Evolutionary conservation across 768 basidiomycete genomes (phyloP).

Genomic region (Amylocystis lapponica): DNA sequence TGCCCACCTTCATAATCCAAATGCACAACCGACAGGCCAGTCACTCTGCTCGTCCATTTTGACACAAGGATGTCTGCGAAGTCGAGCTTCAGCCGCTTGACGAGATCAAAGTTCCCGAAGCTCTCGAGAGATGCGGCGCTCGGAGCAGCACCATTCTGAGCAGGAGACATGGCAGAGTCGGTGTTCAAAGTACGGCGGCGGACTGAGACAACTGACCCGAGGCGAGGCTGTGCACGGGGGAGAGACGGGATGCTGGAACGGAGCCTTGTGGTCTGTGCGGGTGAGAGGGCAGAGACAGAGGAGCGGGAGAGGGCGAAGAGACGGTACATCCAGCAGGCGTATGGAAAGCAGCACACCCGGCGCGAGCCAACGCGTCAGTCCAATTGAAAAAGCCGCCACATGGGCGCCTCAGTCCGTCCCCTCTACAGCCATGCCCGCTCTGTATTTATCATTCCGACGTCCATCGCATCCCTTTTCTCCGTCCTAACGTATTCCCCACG

Average conservation of each 20-base stretch:
- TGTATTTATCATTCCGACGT: too few species aligned
- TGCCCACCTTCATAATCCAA: conserved; percentile 79
- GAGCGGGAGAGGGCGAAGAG: conserved; percentile 1
- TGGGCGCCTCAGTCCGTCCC: too few species aligned
- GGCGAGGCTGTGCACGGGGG: conserved; percentile 3
- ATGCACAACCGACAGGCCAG: conserved; percentile 87
- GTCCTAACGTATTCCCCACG: too few species aligned
- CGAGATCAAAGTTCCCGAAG: conserved; percentile 79
- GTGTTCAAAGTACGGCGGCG: conserved; percentile 3
- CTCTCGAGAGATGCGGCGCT: conserved; percentile 1
- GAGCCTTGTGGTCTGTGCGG: background rate
- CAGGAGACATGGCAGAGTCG: conserved; percentile 13
- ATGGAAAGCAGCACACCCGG: too few species aligned
- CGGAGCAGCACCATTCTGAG: conserved; percentile 2
- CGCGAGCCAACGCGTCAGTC: too few species aligned
- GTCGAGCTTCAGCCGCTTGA: conserved; percentile 69
- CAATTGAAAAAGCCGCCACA: too few species aligned
- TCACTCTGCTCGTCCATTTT: conserved; percentile 83
- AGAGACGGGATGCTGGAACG: background rate
- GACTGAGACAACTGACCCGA: too few species aligned
- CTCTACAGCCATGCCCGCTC: too few species aligned
- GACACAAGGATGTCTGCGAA: conserved; percentile 78
- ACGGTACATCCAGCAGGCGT: conserved; percentile 4
- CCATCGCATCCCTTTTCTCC: too few species aligned
- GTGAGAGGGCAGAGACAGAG: background rate